Conservation (phyloP, 495 filamentous ascomycete genomes). For the Cenococcum geophilum region DNA sequence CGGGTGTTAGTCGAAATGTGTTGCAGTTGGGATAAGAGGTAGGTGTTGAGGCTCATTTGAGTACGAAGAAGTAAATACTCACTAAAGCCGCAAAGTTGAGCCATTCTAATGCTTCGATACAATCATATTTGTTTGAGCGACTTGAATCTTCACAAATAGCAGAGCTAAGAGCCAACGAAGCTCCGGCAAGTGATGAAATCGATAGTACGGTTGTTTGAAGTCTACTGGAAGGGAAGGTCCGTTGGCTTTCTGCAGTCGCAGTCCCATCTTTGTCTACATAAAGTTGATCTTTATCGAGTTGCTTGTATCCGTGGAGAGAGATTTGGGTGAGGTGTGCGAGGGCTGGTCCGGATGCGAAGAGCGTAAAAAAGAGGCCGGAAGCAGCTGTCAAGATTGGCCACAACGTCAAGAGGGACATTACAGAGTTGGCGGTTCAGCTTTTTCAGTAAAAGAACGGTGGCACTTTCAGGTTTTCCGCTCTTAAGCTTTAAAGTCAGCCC, state of each 20-base stretch:
- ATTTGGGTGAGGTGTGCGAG: neutral
- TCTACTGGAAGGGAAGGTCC: neutral
- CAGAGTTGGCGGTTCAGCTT: too few relatives aligned
- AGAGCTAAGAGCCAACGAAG: neutral
- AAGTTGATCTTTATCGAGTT: neutral
- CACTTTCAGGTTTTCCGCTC: too few relatives aligned
- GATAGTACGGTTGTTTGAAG: neutral
- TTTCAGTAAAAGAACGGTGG: too few relatives aligned
- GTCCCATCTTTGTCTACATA: conserved; percentile 4
- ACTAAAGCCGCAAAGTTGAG: conserved; percentile 1
- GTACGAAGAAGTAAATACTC: neutral
- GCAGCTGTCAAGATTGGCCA: neutral
- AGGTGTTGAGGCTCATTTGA: too few relatives aligned
- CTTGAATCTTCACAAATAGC: neutral
- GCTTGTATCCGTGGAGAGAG: neutral
- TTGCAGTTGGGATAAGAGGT: too few relatives aligned
- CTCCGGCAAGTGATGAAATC: neutral
- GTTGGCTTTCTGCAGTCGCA: neutral
- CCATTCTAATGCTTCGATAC: neutral
- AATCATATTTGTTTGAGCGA: neutral
- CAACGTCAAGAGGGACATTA: neutral
- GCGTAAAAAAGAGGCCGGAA: neutral
- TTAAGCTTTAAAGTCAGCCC: too few relatives aligned
- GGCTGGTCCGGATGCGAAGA: neutral
- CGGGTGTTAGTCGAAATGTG: too few relatives aligned